Evolutionary conservation across 2,329 filamentous ascomycete species (phyloP).

Genomic region (Fusarium pseudonygamai): DNA sequence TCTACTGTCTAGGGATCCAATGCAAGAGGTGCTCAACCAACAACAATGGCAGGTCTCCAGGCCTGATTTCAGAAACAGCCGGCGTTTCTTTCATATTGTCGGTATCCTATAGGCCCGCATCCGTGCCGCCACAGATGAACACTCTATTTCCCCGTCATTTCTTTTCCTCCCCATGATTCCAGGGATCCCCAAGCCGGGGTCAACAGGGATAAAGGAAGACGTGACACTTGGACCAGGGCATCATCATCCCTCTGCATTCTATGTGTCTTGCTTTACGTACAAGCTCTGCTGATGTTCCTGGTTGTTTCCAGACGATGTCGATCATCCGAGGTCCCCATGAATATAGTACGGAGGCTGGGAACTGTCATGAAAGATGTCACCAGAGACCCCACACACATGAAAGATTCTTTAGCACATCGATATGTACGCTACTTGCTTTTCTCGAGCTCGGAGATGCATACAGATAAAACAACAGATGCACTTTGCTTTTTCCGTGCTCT

Average conservation of each 20-base stretch:
- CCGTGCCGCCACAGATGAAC: slow-evolving; percentile 4
- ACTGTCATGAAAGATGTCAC: not conserved
- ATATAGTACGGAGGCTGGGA: not conserved
- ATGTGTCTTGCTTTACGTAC: slow-evolving; percentile 26
- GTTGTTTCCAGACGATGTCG: not conserved
- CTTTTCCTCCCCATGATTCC: slow-evolving; percentile 2
- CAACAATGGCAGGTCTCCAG: not conserved
- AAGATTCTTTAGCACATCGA: slow-evolving; percentile 11
- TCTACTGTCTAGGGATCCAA: slow-evolving; percentile 4
- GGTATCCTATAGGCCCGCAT: not conserved
- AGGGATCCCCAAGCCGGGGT: not conserved
- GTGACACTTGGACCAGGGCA: slow-evolving; percentile 11
- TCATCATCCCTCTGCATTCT: not conserved
- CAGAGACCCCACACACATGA: not conserved
- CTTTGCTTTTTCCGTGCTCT: slow-evolving; percentile 6
- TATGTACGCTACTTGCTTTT: not conserved
- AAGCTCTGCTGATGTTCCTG: not conserved
- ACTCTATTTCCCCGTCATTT: slow-evolving; percentile 21
- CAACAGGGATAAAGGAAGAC: slow-evolving; percentile 20
- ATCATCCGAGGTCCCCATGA: not conserved
- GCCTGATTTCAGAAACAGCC: slow-evolving; percentile 8
- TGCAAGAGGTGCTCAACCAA: slow-evolving; percentile 6
- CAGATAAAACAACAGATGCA: not conserved
- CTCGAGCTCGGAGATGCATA: not conserved
- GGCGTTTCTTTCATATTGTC: slow-evolving; percentile 13